Evolutionary conservation across 164 flowering plant species (phyloP).

Genomic region (Chimonanthus praecox): DNA sequence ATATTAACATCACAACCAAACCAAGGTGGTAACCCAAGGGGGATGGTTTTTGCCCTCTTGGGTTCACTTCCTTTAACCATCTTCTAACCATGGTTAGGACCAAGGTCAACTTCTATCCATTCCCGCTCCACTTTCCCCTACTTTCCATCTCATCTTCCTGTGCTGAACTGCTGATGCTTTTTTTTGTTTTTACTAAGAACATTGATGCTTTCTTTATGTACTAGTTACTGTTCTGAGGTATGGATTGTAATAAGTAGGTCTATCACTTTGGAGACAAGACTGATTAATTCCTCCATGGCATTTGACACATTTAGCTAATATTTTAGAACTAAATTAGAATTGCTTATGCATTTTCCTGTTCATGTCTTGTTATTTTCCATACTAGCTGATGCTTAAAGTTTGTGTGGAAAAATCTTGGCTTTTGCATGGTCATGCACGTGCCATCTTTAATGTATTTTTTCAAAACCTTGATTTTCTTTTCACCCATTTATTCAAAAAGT

Average conservation of each 20-base stretch:
- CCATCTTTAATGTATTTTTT: no score
- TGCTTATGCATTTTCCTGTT: not conserved
- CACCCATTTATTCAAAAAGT: no score
- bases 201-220: constrained; percentile 1
- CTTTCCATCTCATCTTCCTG: not conserved
- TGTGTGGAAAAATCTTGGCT: no score
- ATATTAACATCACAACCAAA: constrained; percentile 4
- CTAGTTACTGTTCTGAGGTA: not conserved
- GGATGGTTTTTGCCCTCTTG: constrained; percentile 64
- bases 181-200: not conserved
- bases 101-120: constrained; percentile 5
- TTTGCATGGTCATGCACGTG: no score
- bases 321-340: constrained; percentile 7
- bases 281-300: not conserved
- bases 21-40: constrained; percentile 38
- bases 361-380: not conserved
- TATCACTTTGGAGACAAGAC: constrained; percentile 5
- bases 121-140: constrained; percentile 1
- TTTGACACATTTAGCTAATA: constrained; percentile 7
- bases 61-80: constrained; percentile 33
- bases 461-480: no score
- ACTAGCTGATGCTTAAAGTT: not conserved
- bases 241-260: constrained; percentile 13
- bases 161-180: not conserved
- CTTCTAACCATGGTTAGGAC: constrained; percentile 10